Evolutionary conservation across 129 eudicot genomes (phyloP).

Genomic region (Kitagawia praeruptora): DNA sequence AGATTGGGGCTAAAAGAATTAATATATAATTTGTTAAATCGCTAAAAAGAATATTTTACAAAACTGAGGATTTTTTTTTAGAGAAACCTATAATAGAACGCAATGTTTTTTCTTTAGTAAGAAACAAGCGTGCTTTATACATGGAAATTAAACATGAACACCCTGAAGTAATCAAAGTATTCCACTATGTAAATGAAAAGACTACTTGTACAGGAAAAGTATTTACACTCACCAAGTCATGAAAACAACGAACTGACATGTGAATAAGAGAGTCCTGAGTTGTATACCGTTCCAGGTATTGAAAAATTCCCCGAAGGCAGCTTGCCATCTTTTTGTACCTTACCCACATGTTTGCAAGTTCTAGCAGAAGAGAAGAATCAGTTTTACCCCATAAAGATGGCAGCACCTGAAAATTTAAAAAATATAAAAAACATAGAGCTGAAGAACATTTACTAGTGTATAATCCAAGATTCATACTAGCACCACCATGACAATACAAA

Average conservation of each 20-base stretch:
- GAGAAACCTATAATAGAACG: background rate
- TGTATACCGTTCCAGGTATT: slow-evolving; percentile 40
- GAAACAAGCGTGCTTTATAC: background rate
- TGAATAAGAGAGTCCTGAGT: slow-evolving; percentile 21
- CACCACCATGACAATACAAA: too few species aligned
- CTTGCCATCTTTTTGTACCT: slow-evolving; percentile 46
- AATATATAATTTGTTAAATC: background rate
- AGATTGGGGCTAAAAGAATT: background rate
- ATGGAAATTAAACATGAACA: background rate
- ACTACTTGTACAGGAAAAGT: background rate
- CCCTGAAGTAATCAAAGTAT: background rate
- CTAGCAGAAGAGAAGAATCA: slow-evolving; percentile 20
- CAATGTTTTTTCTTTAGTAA: background rate
- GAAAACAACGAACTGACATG: slow-evolving; percentile 31
- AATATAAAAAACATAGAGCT: background rate
- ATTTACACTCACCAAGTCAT: slow-evolving; percentile 34
- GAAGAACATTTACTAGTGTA: background rate
- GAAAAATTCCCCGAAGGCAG: slow-evolving; percentile 43
- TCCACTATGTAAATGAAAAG: background rate
- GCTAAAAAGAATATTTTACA: background rate
- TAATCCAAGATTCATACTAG: too few species aligned
- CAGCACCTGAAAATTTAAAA: slow-evolving; percentile 26
- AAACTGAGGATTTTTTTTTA: background rate
- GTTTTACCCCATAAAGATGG: slow-evolving; percentile 40
- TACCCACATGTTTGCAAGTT: slow-evolving; percentile 39